These are phyloP conservation scores for Eleusine indica DNA, from an alignment of 176 grass and related monocot genomes.

Conservation along the genomic window DNA sequence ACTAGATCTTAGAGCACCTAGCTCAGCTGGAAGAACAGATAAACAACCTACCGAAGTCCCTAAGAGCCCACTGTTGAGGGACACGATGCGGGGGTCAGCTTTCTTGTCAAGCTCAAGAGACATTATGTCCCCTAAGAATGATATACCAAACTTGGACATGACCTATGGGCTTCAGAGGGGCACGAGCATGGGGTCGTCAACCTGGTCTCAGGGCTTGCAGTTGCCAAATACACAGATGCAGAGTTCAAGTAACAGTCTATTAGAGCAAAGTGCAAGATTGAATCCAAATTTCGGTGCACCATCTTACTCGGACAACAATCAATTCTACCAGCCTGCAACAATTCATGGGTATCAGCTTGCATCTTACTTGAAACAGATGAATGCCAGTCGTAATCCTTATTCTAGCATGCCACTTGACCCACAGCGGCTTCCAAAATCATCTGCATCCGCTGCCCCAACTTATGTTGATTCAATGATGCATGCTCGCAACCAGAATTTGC, in stretches of 20 bases:
- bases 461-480: conserved; percentile 60
- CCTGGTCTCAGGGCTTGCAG: conserved; percentile 81
- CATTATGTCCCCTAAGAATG: conserved; percentile 50
- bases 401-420: conserved; percentile 62
- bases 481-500: conserved; percentile 60
- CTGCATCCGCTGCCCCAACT: conserved; percentile 48
- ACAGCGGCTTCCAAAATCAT: conserved; percentile 52
- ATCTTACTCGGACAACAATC: conserved; percentile 65
- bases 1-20: conserved; percentile 67
- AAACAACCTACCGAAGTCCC: conserved; percentile 62
- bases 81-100: conserved; percentile 43
- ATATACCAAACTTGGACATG: conserved; percentile 61
- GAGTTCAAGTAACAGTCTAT: conserved; percentile 54
- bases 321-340: conserved; percentile 92
- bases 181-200: conserved; percentile 47
- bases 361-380: conserved; percentile 74
- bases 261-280: conserved; percentile 58
- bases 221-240: conserved; percentile 51
- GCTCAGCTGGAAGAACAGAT: conserved; percentile 58
- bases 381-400: conserved; percentile 65
- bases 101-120: conserved; percentile 49
- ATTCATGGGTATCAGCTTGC: conserved; percentile 90
- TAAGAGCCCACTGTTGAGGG: conserved; percentile 59
- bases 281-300: conserved; percentile 62
- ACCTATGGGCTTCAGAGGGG: conserved; percentile 75